A percentile compares a stretch with the other conserved stretches of the same genome.
phyloP scores from a whole-genome alignment of 2,329 filamentous ascomycete genomes.

The Sphaceloma murrayae region DNA sequence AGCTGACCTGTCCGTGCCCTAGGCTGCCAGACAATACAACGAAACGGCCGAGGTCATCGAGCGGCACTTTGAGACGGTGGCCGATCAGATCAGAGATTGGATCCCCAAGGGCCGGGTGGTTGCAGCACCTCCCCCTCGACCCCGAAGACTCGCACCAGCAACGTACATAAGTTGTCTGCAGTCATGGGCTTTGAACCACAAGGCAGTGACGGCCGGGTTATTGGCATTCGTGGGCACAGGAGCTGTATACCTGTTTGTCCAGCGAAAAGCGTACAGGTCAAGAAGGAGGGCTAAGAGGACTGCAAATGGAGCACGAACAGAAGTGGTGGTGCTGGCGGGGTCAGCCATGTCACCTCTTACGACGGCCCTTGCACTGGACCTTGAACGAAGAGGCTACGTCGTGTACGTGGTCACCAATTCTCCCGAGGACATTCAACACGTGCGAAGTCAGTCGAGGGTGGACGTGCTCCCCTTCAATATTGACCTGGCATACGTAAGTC shows the following conservation, averaged over 20 bases:
- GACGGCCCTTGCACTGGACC: slow-evolving; percentile 69
- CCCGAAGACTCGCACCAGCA: slow-evolving; percentile 33
- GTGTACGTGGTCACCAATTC: slow-evolving; percentile 83
- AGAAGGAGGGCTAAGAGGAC: slow-evolving; percentile 70
- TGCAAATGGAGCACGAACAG: slow-evolving; percentile 71
- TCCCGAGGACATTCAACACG: slow-evolving; percentile 71
- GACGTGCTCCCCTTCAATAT: slow-evolving; percentile 77
- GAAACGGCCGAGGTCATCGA: slow-evolving; percentile 74
- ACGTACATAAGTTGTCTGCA: slow-evolving; percentile 50
- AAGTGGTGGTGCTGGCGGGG: slow-evolving; percentile 84
- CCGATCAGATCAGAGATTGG: slow-evolving; percentile 59
- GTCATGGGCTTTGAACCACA: slow-evolving; percentile 64
- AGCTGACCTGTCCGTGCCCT: neutral
- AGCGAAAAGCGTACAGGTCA: slow-evolving; percentile 50
- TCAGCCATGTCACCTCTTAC: slow-evolving; percentile 76
- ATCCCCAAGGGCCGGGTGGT: slow-evolving; percentile 41
- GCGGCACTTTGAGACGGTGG: slow-evolving; percentile 66
- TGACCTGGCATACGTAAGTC: slow-evolving; percentile 67
- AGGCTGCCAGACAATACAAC: slow-evolving; percentile 30
- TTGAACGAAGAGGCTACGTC: slow-evolving; percentile 86
- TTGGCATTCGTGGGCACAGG: slow-evolving; percentile 61
- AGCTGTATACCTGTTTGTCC: slow-evolving; percentile 45
- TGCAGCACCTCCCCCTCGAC: slow-evolving; percentile 43
- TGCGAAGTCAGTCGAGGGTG: slow-evolving; percentile 64
- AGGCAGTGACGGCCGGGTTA: slow-evolving; percentile 61